These are phyloP conservation scores for Rhododendron henanense DNA, from an alignment of 148 eudicot genomes.

Conservation along the genomic window DNA sequence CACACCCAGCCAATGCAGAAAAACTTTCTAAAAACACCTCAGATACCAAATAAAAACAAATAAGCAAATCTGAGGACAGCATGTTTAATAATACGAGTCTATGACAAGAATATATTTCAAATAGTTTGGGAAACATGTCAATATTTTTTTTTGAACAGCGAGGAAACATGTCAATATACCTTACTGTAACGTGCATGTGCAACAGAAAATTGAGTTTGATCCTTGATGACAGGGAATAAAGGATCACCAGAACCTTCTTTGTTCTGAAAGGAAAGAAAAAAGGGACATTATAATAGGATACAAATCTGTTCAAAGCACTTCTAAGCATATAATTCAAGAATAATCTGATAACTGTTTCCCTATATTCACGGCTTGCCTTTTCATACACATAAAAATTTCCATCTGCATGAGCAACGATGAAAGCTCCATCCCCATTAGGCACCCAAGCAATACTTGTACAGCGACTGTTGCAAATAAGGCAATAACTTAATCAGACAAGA, in stretches of 20 bases:
- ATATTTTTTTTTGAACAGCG: background rate
- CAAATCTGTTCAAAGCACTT: background rate
- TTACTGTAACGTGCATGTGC: slow-evolving; percentile 73
- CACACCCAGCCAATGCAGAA: background rate
- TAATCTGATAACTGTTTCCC: background rate
- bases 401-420: slow-evolving; percentile 79
- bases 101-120: background rate
- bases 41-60: background rate
- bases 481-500: background rate
- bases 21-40: background rate
- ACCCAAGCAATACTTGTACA: slow-evolving; percentile 89
- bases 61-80: background rate
- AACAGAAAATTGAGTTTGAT: slow-evolving; percentile 78
- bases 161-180: slow-evolving; percentile 33
- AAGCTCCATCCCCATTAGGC: slow-evolving; percentile 78
- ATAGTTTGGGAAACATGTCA: background rate
- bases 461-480: slow-evolving; percentile 47
- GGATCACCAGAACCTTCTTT: slow-evolving; percentile 86
- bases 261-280: slow-evolving; percentile 32
- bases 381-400: slow-evolving; percentile 87
- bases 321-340: background rate
- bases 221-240: slow-evolving; percentile 72
- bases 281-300: background rate
- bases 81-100: background rate
- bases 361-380: slow-evolving; percentile 52